Evolutionary conservation across 1,139 yeast species (phyloP).

Genomic region (Trichomonascaceae sp.): DNA sequence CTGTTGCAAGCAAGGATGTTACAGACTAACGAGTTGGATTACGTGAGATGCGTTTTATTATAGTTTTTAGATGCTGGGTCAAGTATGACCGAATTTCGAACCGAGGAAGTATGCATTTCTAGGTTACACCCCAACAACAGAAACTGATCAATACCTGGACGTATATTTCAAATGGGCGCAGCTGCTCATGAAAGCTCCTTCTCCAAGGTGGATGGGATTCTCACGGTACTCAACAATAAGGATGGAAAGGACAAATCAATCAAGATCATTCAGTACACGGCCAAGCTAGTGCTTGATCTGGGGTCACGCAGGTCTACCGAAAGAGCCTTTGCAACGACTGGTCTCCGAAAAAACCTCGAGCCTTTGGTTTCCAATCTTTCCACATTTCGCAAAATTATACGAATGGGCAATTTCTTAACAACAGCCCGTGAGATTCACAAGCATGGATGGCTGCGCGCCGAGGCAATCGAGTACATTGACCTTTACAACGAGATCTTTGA

Average conservation of each 20-base stretch:
- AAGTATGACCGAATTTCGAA: too few species aligned
- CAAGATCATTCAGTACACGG: constrained; percentile 20
- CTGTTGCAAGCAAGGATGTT: too few species aligned
- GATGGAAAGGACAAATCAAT: constrained; percentile 22
- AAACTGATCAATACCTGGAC: too few species aligned
- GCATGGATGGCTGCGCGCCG: constrained; percentile 4
- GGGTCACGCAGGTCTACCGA: constrained; percentile 6
- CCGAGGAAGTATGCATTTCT: too few species aligned
- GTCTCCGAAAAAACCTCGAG: constrained; percentile 7
- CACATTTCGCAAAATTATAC: constrained; percentile 20
- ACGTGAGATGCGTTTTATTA: too few species aligned
- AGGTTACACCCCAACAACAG: too few species aligned
- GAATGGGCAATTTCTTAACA: constrained; percentile 22
- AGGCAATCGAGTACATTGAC: constrained; percentile 13
- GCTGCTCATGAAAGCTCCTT: too few species aligned
- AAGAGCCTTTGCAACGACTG: constrained; percentile 3
- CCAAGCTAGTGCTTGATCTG: constrained; percentile 15
- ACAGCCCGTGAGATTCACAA: constrained; percentile 9
- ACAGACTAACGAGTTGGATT: too few species aligned
- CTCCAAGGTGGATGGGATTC: constrained; percentile 9
- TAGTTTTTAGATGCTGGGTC: too few species aligned
- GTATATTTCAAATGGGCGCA: too few species aligned
- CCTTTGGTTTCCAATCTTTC: constrained; percentile 19
- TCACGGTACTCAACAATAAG: constrained; percentile 14
- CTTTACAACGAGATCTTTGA: constrained; percentile 20